These are phyloP conservation scores for Tolypocladium tropicale DNA, from an alignment of 2,329 filamentous ascomycete species.

Conservation along the genomic window DNA sequence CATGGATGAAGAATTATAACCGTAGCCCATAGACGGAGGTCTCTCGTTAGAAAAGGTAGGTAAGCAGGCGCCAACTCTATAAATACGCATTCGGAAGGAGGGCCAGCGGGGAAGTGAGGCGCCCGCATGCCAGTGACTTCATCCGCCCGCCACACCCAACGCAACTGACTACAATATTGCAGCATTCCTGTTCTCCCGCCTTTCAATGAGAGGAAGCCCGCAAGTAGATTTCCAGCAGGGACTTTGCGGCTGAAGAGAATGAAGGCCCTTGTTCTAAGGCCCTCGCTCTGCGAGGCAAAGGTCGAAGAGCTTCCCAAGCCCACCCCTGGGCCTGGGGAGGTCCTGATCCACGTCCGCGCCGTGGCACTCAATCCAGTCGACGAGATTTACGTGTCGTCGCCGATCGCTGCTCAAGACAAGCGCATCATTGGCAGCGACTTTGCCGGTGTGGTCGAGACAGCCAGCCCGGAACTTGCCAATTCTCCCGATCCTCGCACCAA, in stretches of 20 bases:
- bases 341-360: slow-evolving; percentile 13
- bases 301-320: slow-evolving; percentile 10
- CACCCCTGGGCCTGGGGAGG: slow-evolving; percentile 4
- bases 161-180: not conserved
- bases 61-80: too few relatives aligned
- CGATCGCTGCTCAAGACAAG: slow-evolving; percentile 17
- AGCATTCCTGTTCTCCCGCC: not conserved
- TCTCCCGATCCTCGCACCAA: slow-evolving; percentile 8
- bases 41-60: too few relatives aligned
- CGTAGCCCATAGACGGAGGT: too few relatives aligned
- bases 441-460: slow-evolving; percentile 19
- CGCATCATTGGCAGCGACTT: slow-evolving; percentile 30
- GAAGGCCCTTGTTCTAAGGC: slow-evolving; percentile 13
- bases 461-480: slow-evolving; percentile 5
- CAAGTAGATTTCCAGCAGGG: not conserved
- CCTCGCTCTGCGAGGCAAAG: not conserved
- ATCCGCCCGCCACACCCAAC: not conserved
- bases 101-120: not conserved
- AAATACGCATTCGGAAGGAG: not conserved
- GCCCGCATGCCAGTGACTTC: not conserved
- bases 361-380: slow-evolving; percentile 18
- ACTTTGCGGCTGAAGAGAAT: slow-evolving; percentile 3
- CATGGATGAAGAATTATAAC: too few relatives aligned
- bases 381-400: slow-evolving; percentile 22
- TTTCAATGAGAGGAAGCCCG: not conserved